Percentiles rank a stretch among this genome's conserved stretches.
phyloP scores from a whole-genome alignment of 139 green algal genomes.

The Desmodesmus armatus region DNA sequence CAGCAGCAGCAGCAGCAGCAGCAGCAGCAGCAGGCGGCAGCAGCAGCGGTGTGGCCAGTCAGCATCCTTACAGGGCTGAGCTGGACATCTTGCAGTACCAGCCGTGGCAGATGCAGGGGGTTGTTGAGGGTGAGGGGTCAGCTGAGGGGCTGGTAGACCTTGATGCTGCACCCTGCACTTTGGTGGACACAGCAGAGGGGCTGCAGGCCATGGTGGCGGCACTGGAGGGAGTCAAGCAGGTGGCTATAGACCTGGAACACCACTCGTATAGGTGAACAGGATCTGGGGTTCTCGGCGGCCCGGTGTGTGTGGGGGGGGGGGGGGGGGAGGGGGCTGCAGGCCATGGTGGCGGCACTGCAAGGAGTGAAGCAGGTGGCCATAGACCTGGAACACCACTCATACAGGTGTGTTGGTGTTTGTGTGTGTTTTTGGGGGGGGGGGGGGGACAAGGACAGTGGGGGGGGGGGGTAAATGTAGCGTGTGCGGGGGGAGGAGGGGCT shows the following conservation, averaged over 20 bases:
- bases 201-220: conserved; percentile 59
- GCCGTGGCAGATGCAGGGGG: conserved; percentile 39
- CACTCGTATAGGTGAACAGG: conserved; percentile 77
- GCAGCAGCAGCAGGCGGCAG: neutral
- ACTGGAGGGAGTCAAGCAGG: conserved; percentile 60
- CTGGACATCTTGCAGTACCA: conserved; percentile 56
- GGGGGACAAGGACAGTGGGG: too few relatives aligned
- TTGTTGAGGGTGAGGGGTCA: too few relatives aligned
- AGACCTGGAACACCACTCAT: neutral
- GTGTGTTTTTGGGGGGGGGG: too few relatives aligned
- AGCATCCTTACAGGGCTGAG: conserved; percentile 71
- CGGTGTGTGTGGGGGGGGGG: too few relatives aligned
- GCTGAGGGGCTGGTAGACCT: neutral
- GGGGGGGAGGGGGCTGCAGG: neutral
- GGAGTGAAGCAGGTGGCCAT: neutral
- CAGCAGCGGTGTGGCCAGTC: conserved; percentile 41
- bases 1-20: neutral
- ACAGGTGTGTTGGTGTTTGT: too few relatives aligned
- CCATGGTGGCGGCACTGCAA: neutral
- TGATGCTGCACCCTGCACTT: conserved; percentile 62
- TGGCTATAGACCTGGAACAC: conserved; percentile 93
- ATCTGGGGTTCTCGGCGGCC: neutral
- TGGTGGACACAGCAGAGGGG: conserved; percentile 65
- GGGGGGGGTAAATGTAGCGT: too few relatives aligned
- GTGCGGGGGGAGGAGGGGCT: too few relatives aligned